A percentile compares a stretch with the other conserved stretches of the same genome.
Conservation (phyloP, 805 yeast genomes). For the Lipomyces sp. region DNA sequence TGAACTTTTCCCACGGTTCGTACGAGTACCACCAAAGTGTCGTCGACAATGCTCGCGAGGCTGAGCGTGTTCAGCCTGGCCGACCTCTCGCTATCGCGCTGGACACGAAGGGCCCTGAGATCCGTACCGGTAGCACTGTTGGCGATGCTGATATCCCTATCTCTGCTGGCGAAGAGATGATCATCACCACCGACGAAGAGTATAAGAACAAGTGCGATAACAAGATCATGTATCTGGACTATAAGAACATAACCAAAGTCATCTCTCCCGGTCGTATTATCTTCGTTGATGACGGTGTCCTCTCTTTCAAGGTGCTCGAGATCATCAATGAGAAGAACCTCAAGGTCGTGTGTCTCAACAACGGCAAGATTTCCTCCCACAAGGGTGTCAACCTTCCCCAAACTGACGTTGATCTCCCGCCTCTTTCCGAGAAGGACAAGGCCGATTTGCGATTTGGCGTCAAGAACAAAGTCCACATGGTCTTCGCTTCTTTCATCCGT, state of each 20-base stretch:
- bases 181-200: slow-evolving; percentile 85
- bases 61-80: slow-evolving; percentile 87
- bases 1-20: slow-evolving; percentile 99
- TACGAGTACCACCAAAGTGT: slow-evolving; percentile 98
- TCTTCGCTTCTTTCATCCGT: slow-evolving; percentile 98
- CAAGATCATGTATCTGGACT: slow-evolving; percentile 86
- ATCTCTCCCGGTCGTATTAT: slow-evolving; percentile 85
- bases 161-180: slow-evolving; percentile 84
- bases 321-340: slow-evolving; percentile 78
- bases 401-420: slow-evolving; percentile 98
- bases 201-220: slow-evolving; percentile 75
- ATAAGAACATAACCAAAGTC: slow-evolving; percentile 95
- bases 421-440: slow-evolving; percentile 95
- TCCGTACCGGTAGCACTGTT: slow-evolving; percentile 95
- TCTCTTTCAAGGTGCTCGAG: slow-evolving; percentile 90
- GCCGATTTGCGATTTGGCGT: slow-evolving; percentile 93
- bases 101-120: slow-evolving; percentile 99
- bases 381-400: slow-evolving; percentile 99
- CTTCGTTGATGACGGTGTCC: slow-evolving; percentile 96
- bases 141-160: slow-evolving; percentile 83
- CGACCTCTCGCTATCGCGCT: slow-evolving; percentile 98
- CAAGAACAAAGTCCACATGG: slow-evolving; percentile 96
- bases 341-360: slow-evolving; percentile 86
- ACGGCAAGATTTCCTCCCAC: slow-evolving; percentile 95
- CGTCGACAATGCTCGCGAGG: slow-evolving; percentile 93